Percentiles rank a stretch among this genome's conserved stretches.
Conservation (phyloP, 2,329 filamentous ascomycete genomes). For the Pseudogymnoascus sp. region DNA sequence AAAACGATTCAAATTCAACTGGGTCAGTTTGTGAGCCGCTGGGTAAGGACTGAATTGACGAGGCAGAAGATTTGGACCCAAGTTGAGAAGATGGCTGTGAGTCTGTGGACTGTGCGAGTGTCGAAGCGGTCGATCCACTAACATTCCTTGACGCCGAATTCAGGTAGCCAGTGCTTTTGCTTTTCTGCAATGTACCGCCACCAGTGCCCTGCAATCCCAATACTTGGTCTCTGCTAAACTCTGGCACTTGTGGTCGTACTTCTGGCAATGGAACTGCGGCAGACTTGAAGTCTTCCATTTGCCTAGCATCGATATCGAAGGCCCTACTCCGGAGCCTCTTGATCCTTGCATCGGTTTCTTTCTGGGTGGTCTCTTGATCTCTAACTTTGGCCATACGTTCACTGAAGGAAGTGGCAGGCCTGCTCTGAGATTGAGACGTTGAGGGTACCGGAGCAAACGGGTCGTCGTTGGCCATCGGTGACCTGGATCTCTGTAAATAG, state of each 20-base stretch:
- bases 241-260: conserved; percentile 38
- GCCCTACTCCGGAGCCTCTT: conserved; percentile 45
- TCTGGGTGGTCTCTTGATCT: conserved; percentile 42
- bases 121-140: conserved; percentile 9
- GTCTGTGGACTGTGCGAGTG: conserved; percentile 3
- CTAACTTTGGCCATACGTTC: conserved; percentile 72
- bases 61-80: conserved; percentile 10
- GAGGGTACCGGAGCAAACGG: conserved; percentile 13
- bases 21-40: conserved; percentile 37
- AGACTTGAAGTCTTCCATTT: conserved; percentile 53
- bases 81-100: conserved; percentile 10
- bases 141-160: conserved; percentile 17
- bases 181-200: conserved; percentile 33
- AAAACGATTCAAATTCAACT: conserved; percentile 76
- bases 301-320: conserved; percentile 49
- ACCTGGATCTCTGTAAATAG: conserved; percentile 37
- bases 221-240: conserved; percentile 59
- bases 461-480: conserved; percentile 19
- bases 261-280: conserved; percentile 48
- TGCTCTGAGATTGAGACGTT: conserved; percentile 28
- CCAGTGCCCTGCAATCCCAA: conserved; percentile 25
- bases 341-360: conserved; percentile 45
- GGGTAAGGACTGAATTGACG: conserved; percentile 8
- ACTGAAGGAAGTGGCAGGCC: conserved; percentile 57
- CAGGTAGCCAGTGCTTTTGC: conserved; percentile 27